Conservation (phyloP, 345 rosid species). For the Populus pruinosa region DNA sequence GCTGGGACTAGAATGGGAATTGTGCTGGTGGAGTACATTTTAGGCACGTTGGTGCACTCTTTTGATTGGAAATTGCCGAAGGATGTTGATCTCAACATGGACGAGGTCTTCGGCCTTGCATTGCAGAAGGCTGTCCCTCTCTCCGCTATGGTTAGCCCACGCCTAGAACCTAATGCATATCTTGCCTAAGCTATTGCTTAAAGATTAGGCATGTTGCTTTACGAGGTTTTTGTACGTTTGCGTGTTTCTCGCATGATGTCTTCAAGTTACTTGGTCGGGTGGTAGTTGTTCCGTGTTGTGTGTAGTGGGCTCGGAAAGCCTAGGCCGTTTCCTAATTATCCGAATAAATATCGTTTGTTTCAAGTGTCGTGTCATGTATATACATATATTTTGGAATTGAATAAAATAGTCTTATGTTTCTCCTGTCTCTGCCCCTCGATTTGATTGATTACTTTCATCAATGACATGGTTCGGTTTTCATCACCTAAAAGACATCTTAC, state of each 20-base stretch:
- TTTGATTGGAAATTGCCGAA: conserved; percentile 51
- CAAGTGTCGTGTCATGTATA: not conserved
- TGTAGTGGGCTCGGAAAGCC: too few relatives aligned
- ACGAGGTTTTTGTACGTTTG: not conserved
- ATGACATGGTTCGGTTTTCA: too few relatives aligned
- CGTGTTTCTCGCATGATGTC: not conserved
- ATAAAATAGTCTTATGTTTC: too few relatives aligned
- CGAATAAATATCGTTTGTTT: too few relatives aligned
- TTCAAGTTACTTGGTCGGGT: not conserved
- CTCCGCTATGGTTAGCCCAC: conserved; percentile 39
- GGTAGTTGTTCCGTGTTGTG: not conserved
- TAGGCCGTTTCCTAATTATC: not conserved
- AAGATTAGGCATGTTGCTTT: not conserved
- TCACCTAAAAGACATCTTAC: too few relatives aligned
- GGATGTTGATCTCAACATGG: conserved; percentile 44
- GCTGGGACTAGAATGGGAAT: conserved; percentile 58
- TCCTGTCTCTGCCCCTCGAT: too few relatives aligned
- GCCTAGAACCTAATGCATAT: conserved; percentile 39
- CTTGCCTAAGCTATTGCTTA: not conserved
- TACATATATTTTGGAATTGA: too few relatives aligned
- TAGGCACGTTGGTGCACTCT: conserved; percentile 50
- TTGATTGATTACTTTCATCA: too few relatives aligned
- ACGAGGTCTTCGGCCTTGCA: conserved; percentile 53
- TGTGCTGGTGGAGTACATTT: conserved; percentile 43
- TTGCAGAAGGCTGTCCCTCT: conserved; percentile 57